phyloP scores from a whole-genome alignment of 2,329 filamentous ascomycete species.

The Blastomyces silverae region DNA sequence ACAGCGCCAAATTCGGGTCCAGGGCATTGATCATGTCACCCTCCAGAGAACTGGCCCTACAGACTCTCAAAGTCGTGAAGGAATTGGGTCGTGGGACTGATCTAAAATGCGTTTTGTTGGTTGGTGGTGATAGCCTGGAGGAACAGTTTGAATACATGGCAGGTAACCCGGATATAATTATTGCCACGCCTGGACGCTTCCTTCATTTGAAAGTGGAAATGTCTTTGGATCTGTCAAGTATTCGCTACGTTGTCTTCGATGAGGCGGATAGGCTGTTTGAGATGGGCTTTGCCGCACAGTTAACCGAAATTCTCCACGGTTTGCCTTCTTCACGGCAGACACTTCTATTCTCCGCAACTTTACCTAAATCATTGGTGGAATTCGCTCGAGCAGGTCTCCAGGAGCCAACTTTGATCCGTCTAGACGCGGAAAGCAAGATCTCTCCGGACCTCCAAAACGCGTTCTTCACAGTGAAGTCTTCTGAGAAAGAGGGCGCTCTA shows the following conservation, averaged over 20 bases:
- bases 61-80: conserved; percentile 94
- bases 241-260: conserved; percentile 93
- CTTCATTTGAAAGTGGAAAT: conserved; percentile 97
- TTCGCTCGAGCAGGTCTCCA: conserved; percentile 90
- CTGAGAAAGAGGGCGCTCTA: conserved; percentile 88
- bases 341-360: conserved; percentile 86
- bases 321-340: conserved; percentile 81
- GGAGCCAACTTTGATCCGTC: conserved; percentile 79
- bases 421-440: conserved; percentile 92
- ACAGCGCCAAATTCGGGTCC: conserved; percentile 79
- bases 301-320: conserved; percentile 87
- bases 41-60: conserved; percentile 85
- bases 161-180: conserved; percentile 91
- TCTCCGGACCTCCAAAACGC: conserved; percentile 93
- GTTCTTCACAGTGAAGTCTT: conserved; percentile 87
- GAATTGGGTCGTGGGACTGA: conserved; percentile 87
- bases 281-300: conserved; percentile 93
- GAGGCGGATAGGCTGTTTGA: conserved; percentile 96
- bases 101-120: conserved; percentile 78
- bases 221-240: conserved; percentile 80
- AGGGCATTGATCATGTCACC: conserved; percentile 85
- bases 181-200: conserved; percentile 93
- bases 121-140: conserved; percentile 91
- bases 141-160: conserved; percentile 93
- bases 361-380: conserved; percentile 90